phyloP scores from a whole-genome alignment of 163 green algal species.

The Chlamydomonas reinhardtii region DNA sequence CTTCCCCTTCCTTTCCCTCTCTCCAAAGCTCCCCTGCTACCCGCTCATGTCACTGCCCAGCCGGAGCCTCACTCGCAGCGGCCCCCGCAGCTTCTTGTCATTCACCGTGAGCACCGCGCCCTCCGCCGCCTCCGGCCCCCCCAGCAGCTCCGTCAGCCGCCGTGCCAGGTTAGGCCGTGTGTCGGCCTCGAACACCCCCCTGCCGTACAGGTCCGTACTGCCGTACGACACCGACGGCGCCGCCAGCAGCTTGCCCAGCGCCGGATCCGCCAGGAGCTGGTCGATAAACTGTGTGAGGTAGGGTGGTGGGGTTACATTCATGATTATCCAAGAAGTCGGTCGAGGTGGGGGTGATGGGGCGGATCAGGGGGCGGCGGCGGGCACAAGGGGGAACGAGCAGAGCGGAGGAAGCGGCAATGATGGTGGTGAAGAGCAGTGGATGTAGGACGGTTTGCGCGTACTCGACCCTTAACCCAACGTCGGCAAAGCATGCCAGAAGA shows the following conservation, averaged over 20 bases:
- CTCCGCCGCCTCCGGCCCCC: slow-evolving; percentile 76
- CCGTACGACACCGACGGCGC: slow-evolving; percentile 86
- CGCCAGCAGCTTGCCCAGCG: slow-evolving; percentile 73
- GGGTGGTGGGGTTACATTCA: background rate
- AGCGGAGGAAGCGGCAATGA: too few species aligned
- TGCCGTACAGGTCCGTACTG: slow-evolving; percentile 85
- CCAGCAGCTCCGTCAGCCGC: slow-evolving; percentile 75
- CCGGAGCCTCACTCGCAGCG: slow-evolving; percentile 77
- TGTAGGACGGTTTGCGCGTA: too few species aligned
- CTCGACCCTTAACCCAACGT: too few species aligned
- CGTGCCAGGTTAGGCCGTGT: slow-evolving; percentile 89
- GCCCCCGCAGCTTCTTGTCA: slow-evolving; percentile 84
- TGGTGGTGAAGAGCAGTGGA: too few species aligned
- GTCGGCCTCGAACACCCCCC: slow-evolving; percentile 89
- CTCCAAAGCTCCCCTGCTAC: background rate
- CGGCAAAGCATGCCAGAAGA: too few species aligned
- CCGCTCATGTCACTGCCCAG: slow-evolving; percentile 47
- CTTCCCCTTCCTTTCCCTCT: too few species aligned
- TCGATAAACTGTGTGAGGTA: slow-evolving; percentile 83
- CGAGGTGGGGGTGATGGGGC: too few species aligned
- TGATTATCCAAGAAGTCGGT: background rate
- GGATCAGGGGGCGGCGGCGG: too few species aligned
- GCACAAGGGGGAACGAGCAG: too few species aligned
- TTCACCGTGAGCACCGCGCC: slow-evolving; percentile 85
- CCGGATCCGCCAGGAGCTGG: slow-evolving; percentile 71